Evolutionary conservation across 345 rosid species (phyloP).

Genomic region (Melastoma malabathricum): DNA sequence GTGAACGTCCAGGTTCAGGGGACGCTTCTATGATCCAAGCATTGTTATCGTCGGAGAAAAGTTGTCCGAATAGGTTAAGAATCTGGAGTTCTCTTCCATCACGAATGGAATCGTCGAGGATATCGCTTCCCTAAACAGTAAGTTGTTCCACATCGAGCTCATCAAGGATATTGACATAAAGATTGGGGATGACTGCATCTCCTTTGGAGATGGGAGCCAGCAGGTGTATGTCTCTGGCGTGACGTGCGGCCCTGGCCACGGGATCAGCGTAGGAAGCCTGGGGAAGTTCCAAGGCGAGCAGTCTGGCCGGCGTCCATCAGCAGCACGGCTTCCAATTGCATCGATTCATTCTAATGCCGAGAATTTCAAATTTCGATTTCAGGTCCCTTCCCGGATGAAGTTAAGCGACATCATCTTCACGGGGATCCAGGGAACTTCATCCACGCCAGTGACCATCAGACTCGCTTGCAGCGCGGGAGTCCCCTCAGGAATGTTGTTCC

Average conservation of each 20-base stretch:
- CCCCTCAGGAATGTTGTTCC: too few species aligned
- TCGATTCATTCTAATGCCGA: too few species aligned
- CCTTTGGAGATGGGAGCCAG: constrained; percentile 14
- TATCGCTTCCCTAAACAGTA: constrained; percentile 12
- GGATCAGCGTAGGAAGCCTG: constrained; percentile 13
- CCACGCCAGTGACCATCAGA: too few species aligned
- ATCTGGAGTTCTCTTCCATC: constrained; percentile 9
- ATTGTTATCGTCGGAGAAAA: too few species aligned
- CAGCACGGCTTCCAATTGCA: neutral
- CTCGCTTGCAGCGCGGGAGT: too few species aligned
- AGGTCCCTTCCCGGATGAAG: too few species aligned
- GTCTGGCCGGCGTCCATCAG: constrained; percentile 8
- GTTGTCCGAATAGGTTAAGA: constrained; percentile 2
- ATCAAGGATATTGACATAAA: constrained; percentile 3
- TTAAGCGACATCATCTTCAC: too few species aligned
- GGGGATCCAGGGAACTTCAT: too few species aligned
- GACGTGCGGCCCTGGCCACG: constrained; percentile 12
- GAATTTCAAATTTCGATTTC: too few species aligned
- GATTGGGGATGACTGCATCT: constrained; percentile 18
- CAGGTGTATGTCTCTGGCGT: neutral
- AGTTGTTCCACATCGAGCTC: constrained; percentile 12
- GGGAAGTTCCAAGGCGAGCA: constrained; percentile 8
- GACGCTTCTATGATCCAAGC: constrained; percentile 6
- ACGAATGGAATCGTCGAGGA: constrained; percentile 2
- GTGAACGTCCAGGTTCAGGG: constrained; percentile 26